A percentile compares a stretch with the other conserved stretches of the same genome.
phyloP scores from a whole-genome alignment of 257 asterid genomes.

The Nicotiana undulata region DNA sequence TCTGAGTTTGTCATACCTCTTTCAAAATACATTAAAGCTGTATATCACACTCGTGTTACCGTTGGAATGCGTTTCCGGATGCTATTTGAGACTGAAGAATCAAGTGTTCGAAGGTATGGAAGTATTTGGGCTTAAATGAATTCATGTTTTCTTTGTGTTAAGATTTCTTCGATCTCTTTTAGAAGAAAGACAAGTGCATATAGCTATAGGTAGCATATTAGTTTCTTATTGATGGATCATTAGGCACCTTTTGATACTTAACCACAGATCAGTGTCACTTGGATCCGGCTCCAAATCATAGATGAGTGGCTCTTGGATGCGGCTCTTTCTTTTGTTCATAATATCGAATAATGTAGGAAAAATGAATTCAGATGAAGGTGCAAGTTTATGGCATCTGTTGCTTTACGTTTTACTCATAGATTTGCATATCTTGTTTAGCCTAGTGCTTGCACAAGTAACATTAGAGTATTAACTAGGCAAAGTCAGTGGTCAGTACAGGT shows the following conservation, averaged over 20 bases:
- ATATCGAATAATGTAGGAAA: not conserved
- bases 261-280: not conserved
- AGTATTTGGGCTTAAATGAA: not conserved
- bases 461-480: not conserved
- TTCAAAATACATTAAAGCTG: slow-evolving; percentile 87
- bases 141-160: not conserved
- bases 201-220: not conserved
- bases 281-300: not conserved
- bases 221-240: not conserved
- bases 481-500: not conserved
- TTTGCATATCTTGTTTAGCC: not conserved
- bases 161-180: not conserved
- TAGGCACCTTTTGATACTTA: not conserved
- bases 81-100: slow-evolving; percentile 98
- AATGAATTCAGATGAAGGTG: slow-evolving; percentile 1
- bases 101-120: slow-evolving; percentile 88
- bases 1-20: slow-evolving; percentile 90
- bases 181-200: not conserved
- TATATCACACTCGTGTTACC: slow-evolving; percentile 87
- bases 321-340: not conserved
- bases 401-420: not conserved
- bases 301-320: not conserved
- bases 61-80: slow-evolving; percentile 97
- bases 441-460: not conserved
- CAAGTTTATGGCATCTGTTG: not conserved